phyloP scores from a whole-genome alignment of 345 rosid genomes.

The Gossypium sturtianum region DNA sequence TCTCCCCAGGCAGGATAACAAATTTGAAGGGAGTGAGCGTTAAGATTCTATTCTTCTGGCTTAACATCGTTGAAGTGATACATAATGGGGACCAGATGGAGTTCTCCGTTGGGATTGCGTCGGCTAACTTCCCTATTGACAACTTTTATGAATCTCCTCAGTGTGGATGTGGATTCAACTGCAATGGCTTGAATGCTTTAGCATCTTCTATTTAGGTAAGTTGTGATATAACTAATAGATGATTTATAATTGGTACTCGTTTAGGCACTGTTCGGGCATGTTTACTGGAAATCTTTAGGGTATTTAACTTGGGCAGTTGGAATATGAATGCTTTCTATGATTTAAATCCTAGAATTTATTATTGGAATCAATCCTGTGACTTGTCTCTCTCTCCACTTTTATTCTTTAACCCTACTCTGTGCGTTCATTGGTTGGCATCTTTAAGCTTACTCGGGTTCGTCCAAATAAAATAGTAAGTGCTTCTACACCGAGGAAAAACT shows the following conservation, averaged over 20 bases:
- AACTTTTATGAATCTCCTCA: conserved; percentile 38
- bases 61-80: conserved; percentile 40
- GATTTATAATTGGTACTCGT: background rate
- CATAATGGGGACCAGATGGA: conserved; percentile 34
- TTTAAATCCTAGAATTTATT: background rate
- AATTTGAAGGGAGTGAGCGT: conserved; percentile 50
- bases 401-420: no score
- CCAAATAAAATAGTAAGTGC: no score
- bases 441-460: no score
- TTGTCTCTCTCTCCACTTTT: no score
- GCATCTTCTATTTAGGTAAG: conserved; percentile 17
- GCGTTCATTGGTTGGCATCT: no score
- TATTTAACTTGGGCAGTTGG: background rate
- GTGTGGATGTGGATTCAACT: conserved; percentile 49
- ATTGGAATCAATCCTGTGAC: background rate
- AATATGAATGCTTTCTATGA: background rate
- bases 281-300: background rate
- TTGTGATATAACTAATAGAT: background rate
- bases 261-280: background rate
- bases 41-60: conserved; percentile 51
- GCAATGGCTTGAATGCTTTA: conserved; percentile 14
- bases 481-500: background rate
- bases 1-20: conserved; percentile 32
- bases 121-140: conserved; percentile 41
- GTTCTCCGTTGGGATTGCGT: conserved; percentile 65